Conservation (phyloP, 768 basidiomycete species). For the Suillus luteus region DNA sequence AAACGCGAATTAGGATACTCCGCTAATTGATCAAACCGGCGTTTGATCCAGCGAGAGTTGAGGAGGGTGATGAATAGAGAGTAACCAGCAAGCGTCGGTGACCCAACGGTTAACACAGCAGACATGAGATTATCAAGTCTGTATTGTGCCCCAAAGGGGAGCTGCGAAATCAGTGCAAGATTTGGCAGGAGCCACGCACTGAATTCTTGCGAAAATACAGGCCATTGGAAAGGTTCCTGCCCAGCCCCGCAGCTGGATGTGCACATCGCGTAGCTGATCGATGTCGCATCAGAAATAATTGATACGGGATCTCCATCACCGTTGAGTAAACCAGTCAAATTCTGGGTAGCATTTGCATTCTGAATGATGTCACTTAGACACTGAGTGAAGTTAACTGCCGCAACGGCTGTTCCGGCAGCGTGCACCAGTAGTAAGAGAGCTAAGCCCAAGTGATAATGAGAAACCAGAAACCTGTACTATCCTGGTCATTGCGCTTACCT, state of each 20-base stretch:
- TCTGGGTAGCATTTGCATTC: conserved; percentile 3
- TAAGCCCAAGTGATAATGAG: not conserved
- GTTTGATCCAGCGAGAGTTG: conserved; percentile 45
- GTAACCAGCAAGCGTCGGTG: conserved; percentile 47
- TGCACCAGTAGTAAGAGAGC: not conserved
- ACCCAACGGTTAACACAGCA: conserved; percentile 45
- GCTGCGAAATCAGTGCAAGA: conserved; percentile 49
- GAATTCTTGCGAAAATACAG: conserved; percentile 36
- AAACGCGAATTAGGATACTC: conserved; percentile 25
- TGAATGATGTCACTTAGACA: conserved; percentile 19
- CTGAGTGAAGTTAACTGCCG: conserved; percentile 11
- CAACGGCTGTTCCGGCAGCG: not conserved
- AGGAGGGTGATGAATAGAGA: conserved; percentile 45
- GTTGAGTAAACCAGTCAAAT: conserved; percentile 8
- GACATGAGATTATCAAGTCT: conserved; percentile 45
- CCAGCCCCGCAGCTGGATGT: conserved; percentile 13
- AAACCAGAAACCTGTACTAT: not conserved
- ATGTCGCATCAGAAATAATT: conserved; percentile 1
- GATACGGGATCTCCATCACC: not conserved
- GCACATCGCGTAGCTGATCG: conserved; percentile 19
- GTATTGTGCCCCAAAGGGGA: conserved; percentile 47
- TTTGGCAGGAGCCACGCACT: conserved; percentile 50
- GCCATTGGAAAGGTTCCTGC: conserved; percentile 24
- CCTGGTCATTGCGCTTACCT: not conserved
- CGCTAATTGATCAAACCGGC: conserved; percentile 28